Percentiles rank a stretch among this genome's conserved stretches.
Evolutionary conservation across 495 filamentous ascomycete genomes (phyloP).

Genomic region (Podospora appendiculata): DNA sequence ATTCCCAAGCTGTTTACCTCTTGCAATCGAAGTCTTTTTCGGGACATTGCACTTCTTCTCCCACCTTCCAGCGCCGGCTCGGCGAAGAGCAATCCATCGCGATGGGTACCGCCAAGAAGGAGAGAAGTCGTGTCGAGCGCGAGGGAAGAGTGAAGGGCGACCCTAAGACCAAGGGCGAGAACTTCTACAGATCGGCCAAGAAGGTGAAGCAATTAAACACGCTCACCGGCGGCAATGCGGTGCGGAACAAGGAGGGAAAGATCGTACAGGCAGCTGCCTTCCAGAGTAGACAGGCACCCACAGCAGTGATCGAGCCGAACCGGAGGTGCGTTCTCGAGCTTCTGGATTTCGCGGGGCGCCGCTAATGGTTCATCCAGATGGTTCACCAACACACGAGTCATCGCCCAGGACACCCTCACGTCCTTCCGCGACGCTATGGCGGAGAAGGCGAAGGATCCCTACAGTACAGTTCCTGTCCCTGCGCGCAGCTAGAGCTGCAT

Average conservation of each 20-base stretch:
- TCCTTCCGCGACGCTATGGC: constrained; percentile 90
- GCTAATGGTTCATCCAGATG: constrained; percentile 14
- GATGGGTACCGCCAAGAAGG: constrained; percentile 97
- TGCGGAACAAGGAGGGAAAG: constrained; percentile 64
- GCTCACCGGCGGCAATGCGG: constrained; percentile 70
- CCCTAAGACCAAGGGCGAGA: constrained; percentile 84
- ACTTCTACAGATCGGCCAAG: constrained; percentile 58
- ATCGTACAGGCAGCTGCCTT: constrained; percentile 77
- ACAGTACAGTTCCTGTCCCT: constrained; percentile 27
- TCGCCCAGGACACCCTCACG: constrained; percentile 55
- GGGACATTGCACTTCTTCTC: neutral
- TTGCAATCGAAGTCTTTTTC: constrained; percentile 18
- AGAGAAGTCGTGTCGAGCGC: constrained; percentile 65
- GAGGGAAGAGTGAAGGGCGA: constrained; percentile 79
- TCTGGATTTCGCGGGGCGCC: too few relatives aligned
- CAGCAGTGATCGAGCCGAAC: constrained; percentile 86
- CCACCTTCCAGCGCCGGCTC: too few relatives aligned
- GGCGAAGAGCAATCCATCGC: constrained; percentile 10
- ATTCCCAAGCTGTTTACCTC: neutral
- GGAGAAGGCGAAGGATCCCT: constrained; percentile 82
- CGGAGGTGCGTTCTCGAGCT: constrained; percentile 41
- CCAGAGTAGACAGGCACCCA: constrained; percentile 66
- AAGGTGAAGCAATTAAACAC: constrained; percentile 80
- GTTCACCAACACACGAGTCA: constrained; percentile 53
- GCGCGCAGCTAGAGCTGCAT: too few relatives aligned